Percentiles rank a stretch among this genome's conserved stretches.
Evolutionary conservation across 2,329 filamentous ascomycete species (phyloP).

Genomic region (Dichotomopilus funicola): DNA sequence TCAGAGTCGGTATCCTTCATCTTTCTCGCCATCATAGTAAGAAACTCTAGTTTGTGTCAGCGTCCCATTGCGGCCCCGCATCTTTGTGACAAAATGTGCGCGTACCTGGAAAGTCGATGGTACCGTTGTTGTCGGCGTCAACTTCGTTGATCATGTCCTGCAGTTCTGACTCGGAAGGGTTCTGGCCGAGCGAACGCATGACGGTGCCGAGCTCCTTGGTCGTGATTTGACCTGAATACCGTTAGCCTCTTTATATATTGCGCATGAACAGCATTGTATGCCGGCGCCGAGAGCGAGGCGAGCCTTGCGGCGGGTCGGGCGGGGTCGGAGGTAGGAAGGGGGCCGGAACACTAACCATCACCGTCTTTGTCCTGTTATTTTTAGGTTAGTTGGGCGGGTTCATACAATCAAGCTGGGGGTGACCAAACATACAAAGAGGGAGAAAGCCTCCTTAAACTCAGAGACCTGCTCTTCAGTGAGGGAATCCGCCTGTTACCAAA

Average conservation of each 20-base stretch:
- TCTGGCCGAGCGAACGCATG: constrained; percentile 85
- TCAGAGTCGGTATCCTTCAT: constrained; percentile 93
- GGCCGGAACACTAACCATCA: constrained; percentile 61
- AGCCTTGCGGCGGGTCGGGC: constrained; percentile 5
- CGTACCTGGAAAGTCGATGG: constrained; percentile 84
- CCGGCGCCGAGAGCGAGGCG: constrained; percentile 1
- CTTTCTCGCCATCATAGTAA: constrained; percentile 91
- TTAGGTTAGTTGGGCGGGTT: not conserved
- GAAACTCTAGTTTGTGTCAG: constrained; percentile 58
- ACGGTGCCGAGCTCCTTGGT: constrained; percentile 86
- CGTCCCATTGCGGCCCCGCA: constrained; percentile 1
- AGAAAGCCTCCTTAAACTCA: constrained; percentile 99
- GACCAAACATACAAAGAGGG: constrained; percentile 79
- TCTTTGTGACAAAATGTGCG: not conserved
- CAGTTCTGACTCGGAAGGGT: constrained; percentile 82
- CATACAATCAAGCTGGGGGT: not conserved
- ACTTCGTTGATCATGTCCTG: constrained; percentile 96
- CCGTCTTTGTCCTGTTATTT: constrained; percentile 71
- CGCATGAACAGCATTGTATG: not conserved
- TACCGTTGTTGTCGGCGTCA: constrained; percentile 87
- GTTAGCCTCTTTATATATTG: constrained; percentile 21
- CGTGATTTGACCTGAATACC: constrained; percentile 71
- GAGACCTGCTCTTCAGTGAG: constrained; percentile 99
- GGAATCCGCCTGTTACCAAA: constrained; percentile 70
- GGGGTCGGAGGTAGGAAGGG: constrained; percentile 6